Conservation (phyloP, 495 filamentous ascomycete genomes). For the Podospora anserina region DNA sequence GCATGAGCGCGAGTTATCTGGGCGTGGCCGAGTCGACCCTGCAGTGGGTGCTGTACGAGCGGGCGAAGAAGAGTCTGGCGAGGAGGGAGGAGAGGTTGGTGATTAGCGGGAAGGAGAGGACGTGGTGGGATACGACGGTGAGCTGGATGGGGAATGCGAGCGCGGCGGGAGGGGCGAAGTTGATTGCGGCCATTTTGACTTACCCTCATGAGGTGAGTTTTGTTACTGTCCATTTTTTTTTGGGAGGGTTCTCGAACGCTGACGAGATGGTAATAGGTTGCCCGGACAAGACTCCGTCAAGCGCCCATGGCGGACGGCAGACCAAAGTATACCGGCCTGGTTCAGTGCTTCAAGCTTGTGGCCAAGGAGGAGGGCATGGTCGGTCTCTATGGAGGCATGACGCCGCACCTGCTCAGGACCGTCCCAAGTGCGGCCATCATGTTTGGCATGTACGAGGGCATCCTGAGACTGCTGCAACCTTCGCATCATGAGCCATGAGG, state of each 20-base stretch:
- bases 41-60: conserved; percentile 86
- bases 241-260: conserved; percentile 1
- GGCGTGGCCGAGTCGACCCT: conserved; percentile 82
- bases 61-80: conserved; percentile 66
- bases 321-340: conserved; percentile 76
- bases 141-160: conserved; percentile 67
- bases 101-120: conserved; percentile 53
- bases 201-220: conserved; percentile 82
- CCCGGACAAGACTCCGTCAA: conserved; percentile 75
- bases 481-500: background rate
- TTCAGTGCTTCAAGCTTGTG: conserved; percentile 77
- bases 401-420: conserved; percentile 80
- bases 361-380: conserved; percentile 81
- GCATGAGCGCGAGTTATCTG: conserved; percentile 81
- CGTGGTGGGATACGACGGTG: conserved; percentile 61
- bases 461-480: conserved; percentile 56
- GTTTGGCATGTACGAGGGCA: conserved; percentile 86
- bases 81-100: conserved; percentile 54
- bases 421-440: conserved; percentile 88
- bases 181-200: conserved; percentile 72
- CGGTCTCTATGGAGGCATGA: conserved; percentile 79
- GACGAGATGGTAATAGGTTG: conserved; percentile 52
- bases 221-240: background rate
- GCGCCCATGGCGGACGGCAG: conserved; percentile 69
- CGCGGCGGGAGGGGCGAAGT: conserved; percentile 77